Base-by-base conservation (phyloP, 805 yeast genomes). In the Candida ortonii region DNA sequence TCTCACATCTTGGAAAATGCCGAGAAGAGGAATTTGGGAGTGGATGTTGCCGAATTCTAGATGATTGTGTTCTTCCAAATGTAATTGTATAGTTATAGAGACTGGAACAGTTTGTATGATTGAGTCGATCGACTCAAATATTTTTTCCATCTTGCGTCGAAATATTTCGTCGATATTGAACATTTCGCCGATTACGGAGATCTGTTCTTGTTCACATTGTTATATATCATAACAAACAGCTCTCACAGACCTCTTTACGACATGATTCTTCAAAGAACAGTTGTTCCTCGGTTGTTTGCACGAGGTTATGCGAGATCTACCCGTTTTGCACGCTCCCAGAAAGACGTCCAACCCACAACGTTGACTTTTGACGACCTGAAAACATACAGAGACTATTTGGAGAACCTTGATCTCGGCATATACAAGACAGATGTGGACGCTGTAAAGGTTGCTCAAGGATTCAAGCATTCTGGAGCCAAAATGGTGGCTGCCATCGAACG, bases 1-100 rank as follows among this genome's bases (percentile, higher is more conserved):
- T 61, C 67, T 18, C 54, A 59, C 16, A 52, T 77, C 17, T 42
- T 71, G 21, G 40, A 54, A 3, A 40, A 38, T 22, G 65, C 68
- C 9, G 43, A 33, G 9, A 18, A 31, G n/a, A 21, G 28, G 18
- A 41, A 46, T 4, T 12, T 59, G n/a, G 73, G 71, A 7, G 21
- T 48, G 3, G 56, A 44, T 1, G 45, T 60, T 9, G 55, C 45
- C 3, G 59, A 61, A 5, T 18, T 13, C 12, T 13, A 16, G 32
- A 15, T 21, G 37, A n/a, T n/a, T n/a, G n/a, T n/a, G n/a, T n/a
- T n/a, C n/a, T n/a, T n/a, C n/a, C n/a, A n/a, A n/a, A n/a, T n/a
- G n/a, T n/a, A n/a, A n/a, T n/a, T n/a, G n/a, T n/a, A n/a, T n/a
- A n/a, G n/a, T n/a, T n/a, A n/a, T n/a, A n/a, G n/a, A n/a, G n/a